These are phyloP conservation scores for Phytophthora capsici DNA, from an alignment of 352 stramenopile genomes.

Conservation along the genomic window DNA sequence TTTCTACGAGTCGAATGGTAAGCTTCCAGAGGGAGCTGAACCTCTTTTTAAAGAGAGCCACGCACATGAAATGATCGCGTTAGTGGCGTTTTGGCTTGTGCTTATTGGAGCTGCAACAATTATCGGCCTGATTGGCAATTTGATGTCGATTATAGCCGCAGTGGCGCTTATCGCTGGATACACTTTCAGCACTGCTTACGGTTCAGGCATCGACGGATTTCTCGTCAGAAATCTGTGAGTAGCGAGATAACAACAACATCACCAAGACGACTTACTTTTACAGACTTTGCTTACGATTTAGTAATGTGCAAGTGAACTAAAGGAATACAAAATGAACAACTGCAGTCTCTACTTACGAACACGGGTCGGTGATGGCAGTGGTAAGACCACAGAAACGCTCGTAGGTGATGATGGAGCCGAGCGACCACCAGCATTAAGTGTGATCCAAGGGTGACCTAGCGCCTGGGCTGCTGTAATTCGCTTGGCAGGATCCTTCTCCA, in stretches of 20 bases:
- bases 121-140: constrained; percentile 38
- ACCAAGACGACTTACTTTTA: constrained; percentile 22
- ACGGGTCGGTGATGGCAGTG: constrained; percentile 14
- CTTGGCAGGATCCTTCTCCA: constrained; percentile 72
- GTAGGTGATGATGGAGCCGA: constrained; percentile 48
- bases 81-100: constrained; percentile 67
- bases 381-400: constrained; percentile 2
- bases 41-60: constrained; percentile 52
- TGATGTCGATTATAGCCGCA: constrained; percentile 31
- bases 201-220: constrained; percentile 58
- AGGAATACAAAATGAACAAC: constrained; percentile 17
- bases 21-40: constrained; percentile 55
- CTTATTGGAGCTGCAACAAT: constrained; percentile 40
- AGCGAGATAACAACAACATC: background rate
- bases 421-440: constrained; percentile 31
- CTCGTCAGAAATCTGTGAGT: constrained; percentile 42
- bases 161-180: constrained; percentile 39
- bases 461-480: constrained; percentile 84
- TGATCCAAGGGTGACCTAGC: constrained; percentile 87
- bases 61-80: constrained; percentile 28
- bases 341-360: constrained; percentile 21
- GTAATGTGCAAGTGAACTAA: background rate
- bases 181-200: constrained; percentile 39
- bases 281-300: constrained; percentile 17
- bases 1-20: constrained; percentile 66